These are phyloP conservation scores for Plasmodium sp. DNA, from an alignment of 169 alveolate genomes.

Conservation along the genomic window DNA sequence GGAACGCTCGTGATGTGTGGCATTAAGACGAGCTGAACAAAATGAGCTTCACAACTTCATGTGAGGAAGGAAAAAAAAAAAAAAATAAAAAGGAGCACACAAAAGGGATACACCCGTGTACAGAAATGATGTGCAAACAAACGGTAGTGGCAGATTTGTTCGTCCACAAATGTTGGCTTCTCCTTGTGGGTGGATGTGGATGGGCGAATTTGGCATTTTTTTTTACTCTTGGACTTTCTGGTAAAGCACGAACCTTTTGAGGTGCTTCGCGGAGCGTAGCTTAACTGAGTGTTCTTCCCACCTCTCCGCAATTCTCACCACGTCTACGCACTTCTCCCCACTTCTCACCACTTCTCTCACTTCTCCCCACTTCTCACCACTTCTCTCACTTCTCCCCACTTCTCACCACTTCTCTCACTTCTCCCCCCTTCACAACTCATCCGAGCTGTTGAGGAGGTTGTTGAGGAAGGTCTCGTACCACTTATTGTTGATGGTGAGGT, in stretches of 20 bases:
- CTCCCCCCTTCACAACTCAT: conserved; percentile 16
- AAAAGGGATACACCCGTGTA: background rate
- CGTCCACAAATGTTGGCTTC: background rate
- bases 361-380: no score
- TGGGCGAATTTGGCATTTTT: background rate
- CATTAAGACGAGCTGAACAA: background rate
- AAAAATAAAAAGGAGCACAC: background rate
- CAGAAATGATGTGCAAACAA: background rate
- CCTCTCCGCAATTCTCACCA: background rate
- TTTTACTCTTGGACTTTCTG: no score
- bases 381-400: no score
- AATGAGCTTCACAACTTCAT: background rate
- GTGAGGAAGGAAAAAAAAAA: background rate
- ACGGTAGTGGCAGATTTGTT: background rate
- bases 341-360: no score
- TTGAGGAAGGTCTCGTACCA: conserved; percentile 69
- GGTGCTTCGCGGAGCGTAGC: background rate
- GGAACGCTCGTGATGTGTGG: background rate
- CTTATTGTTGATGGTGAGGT: conserved; percentile 44
- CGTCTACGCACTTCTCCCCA: background rate
- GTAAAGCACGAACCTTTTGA: no score
- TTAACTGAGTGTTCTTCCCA: background rate
- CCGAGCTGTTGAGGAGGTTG: conserved; percentile 54
- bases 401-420: no score
- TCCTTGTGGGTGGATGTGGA: background rate